These are phyloP conservation scores for Bipolaris gigantea DNA, from an alignment of 2,329 filamentous ascomycete genomes.

Conservation along the genomic window DNA sequence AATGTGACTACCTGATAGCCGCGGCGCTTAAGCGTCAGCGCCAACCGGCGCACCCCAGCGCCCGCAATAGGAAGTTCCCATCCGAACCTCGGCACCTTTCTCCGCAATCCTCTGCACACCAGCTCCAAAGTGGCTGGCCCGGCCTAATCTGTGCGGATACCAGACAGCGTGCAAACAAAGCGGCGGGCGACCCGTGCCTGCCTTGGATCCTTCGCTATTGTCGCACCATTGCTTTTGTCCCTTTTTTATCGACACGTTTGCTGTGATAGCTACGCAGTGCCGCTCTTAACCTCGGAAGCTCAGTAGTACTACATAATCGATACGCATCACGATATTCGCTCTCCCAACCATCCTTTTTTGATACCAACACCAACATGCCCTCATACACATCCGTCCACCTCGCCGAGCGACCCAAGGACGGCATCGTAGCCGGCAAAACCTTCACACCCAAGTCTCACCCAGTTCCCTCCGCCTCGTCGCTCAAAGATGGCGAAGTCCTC, in stretches of 20 bases:
- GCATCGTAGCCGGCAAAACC: conserved; percentile 67
- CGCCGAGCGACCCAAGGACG: conserved; percentile 62
- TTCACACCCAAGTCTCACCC: conserved; percentile 59
- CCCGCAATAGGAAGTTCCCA: conserved; percentile 19
- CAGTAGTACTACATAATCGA: too few species aligned
- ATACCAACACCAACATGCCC: conserved; percentile 31
- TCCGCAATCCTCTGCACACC: conserved; percentile 16
- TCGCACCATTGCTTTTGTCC: not conserved
- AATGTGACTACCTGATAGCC: too few species aligned
- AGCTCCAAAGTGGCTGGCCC: conserved; percentile 5
- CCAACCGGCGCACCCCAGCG: not conserved
- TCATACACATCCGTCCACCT: conserved; percentile 58
- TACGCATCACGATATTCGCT: not conserved
- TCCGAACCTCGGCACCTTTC: conserved; percentile 28
- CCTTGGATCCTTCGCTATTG: not conserved
- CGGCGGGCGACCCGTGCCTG: not conserved
- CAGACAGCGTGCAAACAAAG: conserved; percentile 2
- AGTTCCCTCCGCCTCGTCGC: conserved; percentile 50
- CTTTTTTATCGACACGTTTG: too few species aligned
- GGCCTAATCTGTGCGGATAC: conserved; percentile 21
- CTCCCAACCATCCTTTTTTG: not conserved
- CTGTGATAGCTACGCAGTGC: too few species aligned
- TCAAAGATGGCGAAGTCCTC: conserved; percentile 67
- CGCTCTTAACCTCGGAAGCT: too few species aligned
- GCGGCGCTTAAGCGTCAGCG: too few species aligned